These are phyloP conservation scores for Santalum album DNA, from an alignment of 164 flowering plant species.

Conservation along the genomic window DNA sequence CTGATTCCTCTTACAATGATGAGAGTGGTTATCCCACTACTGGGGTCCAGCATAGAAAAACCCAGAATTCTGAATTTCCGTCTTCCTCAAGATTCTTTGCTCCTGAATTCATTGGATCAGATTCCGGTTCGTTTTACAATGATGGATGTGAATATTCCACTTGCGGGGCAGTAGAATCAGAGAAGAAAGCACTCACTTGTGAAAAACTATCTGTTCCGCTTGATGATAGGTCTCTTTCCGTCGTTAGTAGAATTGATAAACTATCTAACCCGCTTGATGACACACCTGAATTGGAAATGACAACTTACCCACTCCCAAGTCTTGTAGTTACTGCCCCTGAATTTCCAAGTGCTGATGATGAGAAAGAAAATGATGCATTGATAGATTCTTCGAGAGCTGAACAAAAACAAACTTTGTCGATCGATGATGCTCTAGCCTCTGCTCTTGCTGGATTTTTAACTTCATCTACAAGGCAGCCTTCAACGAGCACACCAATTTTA, in stretches of 20 bases:
- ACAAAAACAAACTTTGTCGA: constrained; percentile 33
- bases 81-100: constrained; percentile 37
- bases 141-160: constrained; percentile 13
- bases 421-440: constrained; percentile 79
- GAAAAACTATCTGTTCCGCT: constrained; percentile 8
- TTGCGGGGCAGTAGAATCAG: constrained; percentile 16
- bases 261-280: background rate
- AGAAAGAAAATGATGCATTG: constrained; percentile 24
- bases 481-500: constrained; percentile 19
- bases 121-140: constrained; percentile 24
- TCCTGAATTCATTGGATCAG: constrained; percentile 37
- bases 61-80: constrained; percentile 10
- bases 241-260: background rate
- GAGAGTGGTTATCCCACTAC: constrained; percentile 10
- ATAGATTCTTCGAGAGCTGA: constrained; percentile 15
- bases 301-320: constrained; percentile 25
- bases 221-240: constrained; percentile 17
- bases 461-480: constrained; percentile 20
- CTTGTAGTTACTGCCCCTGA: constrained; percentile 56
- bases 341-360: constrained; percentile 43
- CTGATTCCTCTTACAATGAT: constrained; percentile 28
- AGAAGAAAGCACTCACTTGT: constrained; percentile 15
- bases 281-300: background rate
- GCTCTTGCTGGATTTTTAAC: constrained; percentile 62
- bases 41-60: too few relatives aligned